These are phyloP conservation scores for Fistulinella cinereoalba DNA, from an alignment of 1,284 basidiomycete species.

Conservation along the genomic window DNA sequence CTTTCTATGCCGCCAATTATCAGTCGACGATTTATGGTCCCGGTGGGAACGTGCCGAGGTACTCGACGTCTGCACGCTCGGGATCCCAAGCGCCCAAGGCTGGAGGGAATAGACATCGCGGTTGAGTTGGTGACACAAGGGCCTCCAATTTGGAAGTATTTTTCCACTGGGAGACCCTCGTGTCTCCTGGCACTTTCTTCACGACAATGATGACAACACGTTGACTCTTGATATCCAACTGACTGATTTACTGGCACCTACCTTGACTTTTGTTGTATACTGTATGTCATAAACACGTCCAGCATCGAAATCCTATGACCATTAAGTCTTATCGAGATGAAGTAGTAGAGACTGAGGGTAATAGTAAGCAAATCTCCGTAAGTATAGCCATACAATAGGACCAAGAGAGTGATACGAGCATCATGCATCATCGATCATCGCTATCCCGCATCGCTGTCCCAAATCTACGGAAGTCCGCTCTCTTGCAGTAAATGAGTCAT, in stretches of 20 bases:
- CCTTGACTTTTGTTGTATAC: not conserved
- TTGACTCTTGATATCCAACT: not conserved
- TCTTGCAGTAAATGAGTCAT: slow-evolving; percentile 87
- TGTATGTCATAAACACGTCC: not conserved
- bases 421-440: not conserved
- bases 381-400: slow-evolving; percentile 24
- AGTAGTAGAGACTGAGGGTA: slow-evolving; percentile 3
- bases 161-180: too few relatives aligned
- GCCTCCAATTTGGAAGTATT: not conserved
- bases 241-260: not conserved
- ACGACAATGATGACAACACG: too few relatives aligned
- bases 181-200: too few relatives aligned
- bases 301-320: not conserved
- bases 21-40: slow-evolving; percentile 23
- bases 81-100: slow-evolving; percentile 12
- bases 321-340: too few relatives aligned
- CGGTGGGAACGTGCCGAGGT: slow-evolving; percentile 15
- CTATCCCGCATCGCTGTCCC: not conserved
- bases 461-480: slow-evolving; percentile 75
- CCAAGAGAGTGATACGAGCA: not conserved
- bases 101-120: slow-evolving; percentile 9
- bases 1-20: slow-evolving; percentile 13
- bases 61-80: slow-evolving; percentile 6
- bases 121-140: not conserved
- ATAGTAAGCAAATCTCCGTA: slow-evolving; percentile 7